These are phyloP conservation scores for Sphagnurus paluster DNA, from an alignment of 1,284 basidiomycete genomes.

Conservation along the genomic window DNA sequence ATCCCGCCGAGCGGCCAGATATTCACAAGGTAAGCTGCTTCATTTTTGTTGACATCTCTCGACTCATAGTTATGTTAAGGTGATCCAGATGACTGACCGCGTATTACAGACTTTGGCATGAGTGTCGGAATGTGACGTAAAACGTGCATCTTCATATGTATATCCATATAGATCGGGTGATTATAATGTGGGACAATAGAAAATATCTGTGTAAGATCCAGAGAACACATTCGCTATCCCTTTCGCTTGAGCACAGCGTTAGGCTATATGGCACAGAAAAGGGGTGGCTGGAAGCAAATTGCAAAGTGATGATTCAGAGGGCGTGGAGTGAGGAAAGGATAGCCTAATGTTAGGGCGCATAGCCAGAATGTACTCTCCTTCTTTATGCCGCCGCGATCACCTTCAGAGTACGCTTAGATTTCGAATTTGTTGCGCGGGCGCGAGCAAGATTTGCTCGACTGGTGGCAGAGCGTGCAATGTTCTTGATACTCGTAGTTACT, in stretches of 20 bases:
- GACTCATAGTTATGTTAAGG: constrained; percentile 39
- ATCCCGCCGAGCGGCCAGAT: constrained; percentile 79
- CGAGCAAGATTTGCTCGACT: constrained; percentile 34
- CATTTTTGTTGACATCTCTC: neutral
- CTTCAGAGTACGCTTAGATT: neutral
- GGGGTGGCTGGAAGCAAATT: no score
- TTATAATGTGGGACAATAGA: constrained; percentile 10
- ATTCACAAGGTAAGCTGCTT: constrained; percentile 68
- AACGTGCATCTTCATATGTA: constrained; percentile 4
- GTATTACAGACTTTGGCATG: constrained; percentile 60
- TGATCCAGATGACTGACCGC: constrained; percentile 68
- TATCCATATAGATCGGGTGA: constrained; percentile 6
- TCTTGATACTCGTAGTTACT: constrained; percentile 22
- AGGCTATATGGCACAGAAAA: no score
- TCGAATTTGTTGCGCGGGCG: constrained; percentile 18
- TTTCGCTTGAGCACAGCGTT: no score
- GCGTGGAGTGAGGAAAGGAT: no score
- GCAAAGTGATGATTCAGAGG: no score
- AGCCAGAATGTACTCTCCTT: no score
- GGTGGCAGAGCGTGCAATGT: constrained; percentile 33
- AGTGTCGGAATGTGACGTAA: constrained; percentile 2
- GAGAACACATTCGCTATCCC: no score
- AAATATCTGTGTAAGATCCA: no score
- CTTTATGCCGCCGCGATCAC: no score
- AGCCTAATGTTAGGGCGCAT: no score